phyloP scores from a whole-genome alignment of 148 eudicot species.

The Rhododendron simsii region DNA sequence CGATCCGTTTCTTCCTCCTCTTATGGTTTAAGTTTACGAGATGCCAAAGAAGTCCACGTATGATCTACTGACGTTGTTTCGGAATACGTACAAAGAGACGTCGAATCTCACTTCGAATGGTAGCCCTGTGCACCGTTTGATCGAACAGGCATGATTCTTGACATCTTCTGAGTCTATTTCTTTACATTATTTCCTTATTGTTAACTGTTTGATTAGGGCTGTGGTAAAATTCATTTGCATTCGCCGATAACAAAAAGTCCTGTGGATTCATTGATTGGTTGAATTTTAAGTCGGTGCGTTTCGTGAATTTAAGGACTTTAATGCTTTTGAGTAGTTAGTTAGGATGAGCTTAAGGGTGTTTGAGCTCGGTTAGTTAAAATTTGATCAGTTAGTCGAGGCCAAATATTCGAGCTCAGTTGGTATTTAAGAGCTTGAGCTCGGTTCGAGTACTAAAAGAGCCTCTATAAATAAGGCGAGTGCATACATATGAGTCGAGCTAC shows the following conservation, averaged over 20 bases:
- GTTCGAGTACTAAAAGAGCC: neutral
- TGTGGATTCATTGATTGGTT: neutral
- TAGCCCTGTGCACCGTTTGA: conserved; percentile 80
- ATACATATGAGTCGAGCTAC: neutral
- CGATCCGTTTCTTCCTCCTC: conserved; percentile 20
- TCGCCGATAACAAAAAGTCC: too few relatives aligned
- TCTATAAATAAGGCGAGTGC: neutral
- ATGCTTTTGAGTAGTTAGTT: neutral
- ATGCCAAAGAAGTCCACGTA: conserved; percentile 88
- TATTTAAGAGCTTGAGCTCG: neutral
- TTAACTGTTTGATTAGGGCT: neutral
- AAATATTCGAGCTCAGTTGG: too few relatives aligned
- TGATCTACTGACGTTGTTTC: conserved; percentile 70
- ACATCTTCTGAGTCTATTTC: too few relatives aligned
- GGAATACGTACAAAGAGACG: conserved; percentile 57
- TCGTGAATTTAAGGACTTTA: neutral
- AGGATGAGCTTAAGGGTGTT: neutral
- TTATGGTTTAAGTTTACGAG: conserved; percentile 92
- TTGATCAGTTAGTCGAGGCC: neutral
- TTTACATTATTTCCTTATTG: neutral
- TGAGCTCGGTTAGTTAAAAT: neutral
- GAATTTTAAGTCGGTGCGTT: neutral
- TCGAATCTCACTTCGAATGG: conserved; percentile 86
- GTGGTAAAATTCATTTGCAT: neutral
- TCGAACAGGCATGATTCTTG: conserved; percentile 51